Evolutionary conservation across 805 yeast species (phyloP).

Genomic region (Lachancea mirantina): DNA sequence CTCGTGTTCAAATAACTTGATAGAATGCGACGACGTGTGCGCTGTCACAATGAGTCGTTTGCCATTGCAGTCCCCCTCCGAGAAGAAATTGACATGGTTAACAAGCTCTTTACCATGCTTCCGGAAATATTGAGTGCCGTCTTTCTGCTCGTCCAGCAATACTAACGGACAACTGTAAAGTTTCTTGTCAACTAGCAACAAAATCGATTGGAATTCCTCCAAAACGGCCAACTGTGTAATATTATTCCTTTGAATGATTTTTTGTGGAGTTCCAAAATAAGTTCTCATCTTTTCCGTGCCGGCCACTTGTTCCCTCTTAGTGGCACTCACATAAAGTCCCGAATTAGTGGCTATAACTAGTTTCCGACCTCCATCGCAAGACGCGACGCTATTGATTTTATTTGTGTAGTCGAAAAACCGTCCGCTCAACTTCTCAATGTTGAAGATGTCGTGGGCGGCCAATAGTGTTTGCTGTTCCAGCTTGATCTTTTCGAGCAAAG

Average conservation of each 20-base stretch:
- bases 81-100: slow-evolving; percentile 84
- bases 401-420: slow-evolving; percentile 66
- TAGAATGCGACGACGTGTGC: slow-evolving; percentile 68
- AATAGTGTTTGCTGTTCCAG: slow-evolving; percentile 71
- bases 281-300: slow-evolving; percentile 45
- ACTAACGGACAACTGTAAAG: slow-evolving; percentile 75
- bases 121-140: slow-evolving; percentile 37
- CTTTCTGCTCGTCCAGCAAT: slow-evolving; percentile 37
- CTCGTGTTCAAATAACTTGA: slow-evolving; percentile 82
- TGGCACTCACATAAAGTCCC: slow-evolving; percentile 80
- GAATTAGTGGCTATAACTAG: slow-evolving; percentile 84
- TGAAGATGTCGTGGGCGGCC: slow-evolving; percentile 69
- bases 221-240: slow-evolving; percentile 86
- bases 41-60: slow-evolving; percentile 85
- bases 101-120: slow-evolving; percentile 70
- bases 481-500: slow-evolving; percentile 71
- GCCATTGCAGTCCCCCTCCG: slow-evolving; percentile 89
- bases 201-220: slow-evolving; percentile 80
- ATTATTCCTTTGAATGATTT: slow-evolving; percentile 64
- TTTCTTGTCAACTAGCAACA: slow-evolving; percentile 76
- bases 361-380: slow-evolving; percentile 91
- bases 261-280: slow-evolving; percentile 63
- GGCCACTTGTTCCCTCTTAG: slow-evolving; percentile 40
- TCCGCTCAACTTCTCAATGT: slow-evolving; percentile 66
- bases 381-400: slow-evolving; percentile 83